Evolutionary conservation across 345 rosid genomes (phyloP), one percentile per base, ranked within the genome.

Genomic region (Populus ilicifolia): DNA sequence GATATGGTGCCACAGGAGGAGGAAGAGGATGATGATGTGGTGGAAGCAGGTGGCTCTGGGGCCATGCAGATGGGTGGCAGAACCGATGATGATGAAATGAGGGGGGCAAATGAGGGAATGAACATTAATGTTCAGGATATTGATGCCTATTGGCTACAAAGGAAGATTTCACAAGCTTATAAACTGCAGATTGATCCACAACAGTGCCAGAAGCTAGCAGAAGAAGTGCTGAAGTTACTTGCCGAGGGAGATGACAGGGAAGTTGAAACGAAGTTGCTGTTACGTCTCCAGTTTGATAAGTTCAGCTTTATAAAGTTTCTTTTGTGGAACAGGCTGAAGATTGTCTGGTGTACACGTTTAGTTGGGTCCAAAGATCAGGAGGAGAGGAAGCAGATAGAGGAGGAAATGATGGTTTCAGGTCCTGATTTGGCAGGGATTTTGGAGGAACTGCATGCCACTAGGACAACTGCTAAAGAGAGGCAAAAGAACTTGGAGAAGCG

Each of bases 131-230:
- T 92, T 63, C 98, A 92, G 88, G 99, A 93, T 41, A 90, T 96
- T 79, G 98, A 93, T 87, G 96, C 99, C 41, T 92, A 95, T 84
- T 95, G 98, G 97, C 97, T 95, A 65, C 97, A 95, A 84, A 88
- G 99, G 82, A 90, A 92, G 89, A 89, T 93, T 68, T 92, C 99
- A 52, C 96, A 88, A 84, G 93, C 97, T 75, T 92, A 80, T 81
- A 94, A 89, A n/a, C 94, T 90, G 81, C 86, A 93, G 80, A 92
- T 93, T 77, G 99, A 95, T 80, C 94, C 97, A 36, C 93, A 89
- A 67, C 90, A 88, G 86, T 90, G 98, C 82, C 96, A 90, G 78
- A 91, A 85, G 78, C 92, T 93, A 65, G 96, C 98, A 8, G 98
- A 95, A 87, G 99, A 95, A 83, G 98, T 93, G 80, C 90, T 93